These are phyloP conservation scores for Nicotiana noctiflora DNA, from an alignment of 257 asterid species.

Conservation along the genomic window DNA sequence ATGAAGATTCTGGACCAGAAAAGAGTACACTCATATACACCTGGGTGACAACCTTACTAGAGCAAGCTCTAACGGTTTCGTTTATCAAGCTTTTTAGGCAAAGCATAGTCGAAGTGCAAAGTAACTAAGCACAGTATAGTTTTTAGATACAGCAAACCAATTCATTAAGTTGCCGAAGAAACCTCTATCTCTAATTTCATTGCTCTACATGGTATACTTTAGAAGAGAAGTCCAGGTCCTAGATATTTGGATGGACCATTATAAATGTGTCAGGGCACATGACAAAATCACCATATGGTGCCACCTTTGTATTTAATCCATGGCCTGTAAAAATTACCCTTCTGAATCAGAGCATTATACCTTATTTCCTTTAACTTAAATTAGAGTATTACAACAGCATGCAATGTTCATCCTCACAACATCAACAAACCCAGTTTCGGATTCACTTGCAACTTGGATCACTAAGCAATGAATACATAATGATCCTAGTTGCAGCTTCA, in stretches of 20 bases:
- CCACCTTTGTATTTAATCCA: neutral
- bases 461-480: neutral
- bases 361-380: no score
- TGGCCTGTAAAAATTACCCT: neutral
- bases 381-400: neutral
- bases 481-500: neutral
- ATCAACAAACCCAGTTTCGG: neutral
- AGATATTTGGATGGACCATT: neutral
- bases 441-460: neutral
- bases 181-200: neutral
- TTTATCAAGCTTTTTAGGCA: neutral
- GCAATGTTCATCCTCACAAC: neutral
- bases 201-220: neutral
- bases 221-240: neutral
- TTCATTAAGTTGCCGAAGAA: neutral
- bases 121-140: neutral
- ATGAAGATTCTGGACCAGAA: slow-evolving; percentile 19
- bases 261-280: neutral
- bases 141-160: neutral
- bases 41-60: slow-evolving; percentile 23
- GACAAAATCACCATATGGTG: neutral
- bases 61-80: neutral
- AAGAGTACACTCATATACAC: slow-evolving; percentile 23
- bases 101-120: neutral
- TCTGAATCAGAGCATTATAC: no score